Evolutionary conservation across 1,139 yeast genomes (phyloP), one percentile per base, ranked within the genome.

Genomic region (Blastobotrys apis): DNA sequence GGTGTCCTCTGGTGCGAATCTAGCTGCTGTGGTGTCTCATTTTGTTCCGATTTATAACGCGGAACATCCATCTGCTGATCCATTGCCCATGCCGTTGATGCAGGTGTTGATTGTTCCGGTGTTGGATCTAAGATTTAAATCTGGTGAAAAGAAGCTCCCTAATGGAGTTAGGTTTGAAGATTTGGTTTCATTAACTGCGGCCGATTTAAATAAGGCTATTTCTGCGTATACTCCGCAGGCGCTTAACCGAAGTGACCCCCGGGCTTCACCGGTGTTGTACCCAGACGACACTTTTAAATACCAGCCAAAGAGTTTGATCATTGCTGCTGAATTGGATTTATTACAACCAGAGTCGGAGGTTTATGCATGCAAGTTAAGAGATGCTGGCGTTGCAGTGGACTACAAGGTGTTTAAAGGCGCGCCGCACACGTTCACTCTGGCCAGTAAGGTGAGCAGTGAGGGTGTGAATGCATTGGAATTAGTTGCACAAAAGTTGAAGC

Each of bases 1-100:
- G 0, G 67, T 73, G 1, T 73, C 77, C 1, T 77, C 78, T 15
- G 78, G 76, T 16, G 76, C 75, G 2, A 69, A 70, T 51, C 59
- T 72, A 48, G 64, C 74, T n/a, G 75, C 74, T 1, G 63, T 69
- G 12, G 62, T 72, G 34, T 57, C 70, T 13, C 75, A 73, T 26
- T 25, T 37, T 16, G 39, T 44, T 16, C 20, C 25, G n/a, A 10
- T 37, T 3, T 37, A 37, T 25, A 44, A 44, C 21, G 21, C 15
- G n/a, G 69, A 68, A 52, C 66, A 59, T 21, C 19, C 17, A 5
- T 21, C n/a, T n/a, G 29, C 13, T 4, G 32, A 21, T 6, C 33
- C 27, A 16, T 52, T 67, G 3, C 75, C 77, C 5, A 61, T 67
- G 4, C 49, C 72, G 5, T 56, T 54, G 32, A 64, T 68, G 44